Base-by-base conservation (phyloP, 1,284 basidiomycete genomes). In the Cystobasidium slooffiae region DNA sequence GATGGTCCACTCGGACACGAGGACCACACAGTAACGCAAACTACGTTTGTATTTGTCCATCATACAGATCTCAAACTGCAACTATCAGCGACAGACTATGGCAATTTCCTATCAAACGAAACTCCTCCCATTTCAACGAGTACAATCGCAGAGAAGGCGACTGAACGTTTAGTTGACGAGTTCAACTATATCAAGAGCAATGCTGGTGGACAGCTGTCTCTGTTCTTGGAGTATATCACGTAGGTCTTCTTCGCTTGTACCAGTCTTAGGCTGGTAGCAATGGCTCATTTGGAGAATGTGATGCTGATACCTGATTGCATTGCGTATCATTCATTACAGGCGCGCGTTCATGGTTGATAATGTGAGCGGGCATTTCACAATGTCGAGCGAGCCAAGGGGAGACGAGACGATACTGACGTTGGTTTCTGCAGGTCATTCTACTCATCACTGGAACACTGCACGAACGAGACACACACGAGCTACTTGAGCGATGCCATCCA, bases 281-380 rank as follows among this genome's bases (percentile, higher is more conserved):
- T 4, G 18, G 9, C 41, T 59, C 9, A 31, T 16, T 9, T 65
- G 9, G 41, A 49, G 39, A 12, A 31, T 20, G 16, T 18, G 44
- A 46, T 65, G 43, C 43, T 14, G 8, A 24, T 49, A 18, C 8
- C n/a, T 62, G 52, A 1, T 41, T 8, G 37, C 47, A 39, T 61
- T 41, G 20, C 22, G 9, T 63, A 10, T 47, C 18, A 22, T 18
- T 41, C 16, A 67, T 37, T 56, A 55, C 81, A 94, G 93, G 56
- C 97, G 97, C 82, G 93, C 90, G 39, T 99, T 99, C 85, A 99
- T 99, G 97, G 99, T 99, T 81, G 97, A 99, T 88, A 99, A 99
- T 82, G 93, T 80, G 65, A 39, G 77, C 58, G 49, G 55, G 20
- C 20, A 55, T 43, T 24, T 8, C 16, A 18, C 46, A 16, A n/a